Evolutionary conservation across 345 rosid species (phyloP).

Genomic region (Lumnitzera racemosa): DNA sequence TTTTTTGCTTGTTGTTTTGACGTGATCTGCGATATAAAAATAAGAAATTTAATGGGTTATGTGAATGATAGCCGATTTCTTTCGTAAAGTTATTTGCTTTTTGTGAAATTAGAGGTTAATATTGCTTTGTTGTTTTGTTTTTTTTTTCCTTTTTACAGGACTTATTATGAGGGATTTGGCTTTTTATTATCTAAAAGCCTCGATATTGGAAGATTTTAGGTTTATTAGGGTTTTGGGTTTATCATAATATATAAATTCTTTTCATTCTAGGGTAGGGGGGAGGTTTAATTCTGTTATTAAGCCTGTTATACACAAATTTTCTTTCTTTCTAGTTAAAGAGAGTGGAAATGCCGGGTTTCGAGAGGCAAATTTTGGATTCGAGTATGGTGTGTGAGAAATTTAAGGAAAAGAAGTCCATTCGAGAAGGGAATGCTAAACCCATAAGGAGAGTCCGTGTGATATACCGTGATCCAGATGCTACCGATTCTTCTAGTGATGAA

Average conservation of each 20-base stretch:
- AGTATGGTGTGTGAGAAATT: slow-evolving; percentile 2
- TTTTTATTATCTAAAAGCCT: neutral
- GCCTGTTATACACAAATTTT: no score
- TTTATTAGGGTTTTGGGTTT: slow-evolving; percentile 13
- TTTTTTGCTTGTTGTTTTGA: neutral
- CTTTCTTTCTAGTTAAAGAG: neutral
- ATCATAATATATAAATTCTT: slow-evolving; percentile 12
- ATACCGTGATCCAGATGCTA: slow-evolving; percentile 37
- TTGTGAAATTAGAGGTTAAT: neutral
- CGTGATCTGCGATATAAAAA: neutral
- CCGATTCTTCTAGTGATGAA: slow-evolving; percentile 42
- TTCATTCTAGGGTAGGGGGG: neutral
- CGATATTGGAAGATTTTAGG: slow-evolving; percentile 7
- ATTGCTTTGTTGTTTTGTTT: neutral
- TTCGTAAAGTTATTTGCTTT: no score
- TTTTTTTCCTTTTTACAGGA: slow-evolving; percentile 13
- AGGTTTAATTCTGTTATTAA: no score
- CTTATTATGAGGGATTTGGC: slow-evolving; percentile 5
- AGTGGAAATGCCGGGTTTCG: slow-evolving; percentile 18
- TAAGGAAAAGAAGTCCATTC: slow-evolving; percentile 2
- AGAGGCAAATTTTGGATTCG: slow-evolving; percentile 14
- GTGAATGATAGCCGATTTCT: no score
- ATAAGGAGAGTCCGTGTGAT: slow-evolving; percentile 30
- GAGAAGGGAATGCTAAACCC: neutral
- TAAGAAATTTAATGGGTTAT: neutral